These are phyloP conservation scores for Alternaria alternata DNA, from an alignment of 2,329 filamentous ascomycete species.

Conservation along the genomic window DNA sequence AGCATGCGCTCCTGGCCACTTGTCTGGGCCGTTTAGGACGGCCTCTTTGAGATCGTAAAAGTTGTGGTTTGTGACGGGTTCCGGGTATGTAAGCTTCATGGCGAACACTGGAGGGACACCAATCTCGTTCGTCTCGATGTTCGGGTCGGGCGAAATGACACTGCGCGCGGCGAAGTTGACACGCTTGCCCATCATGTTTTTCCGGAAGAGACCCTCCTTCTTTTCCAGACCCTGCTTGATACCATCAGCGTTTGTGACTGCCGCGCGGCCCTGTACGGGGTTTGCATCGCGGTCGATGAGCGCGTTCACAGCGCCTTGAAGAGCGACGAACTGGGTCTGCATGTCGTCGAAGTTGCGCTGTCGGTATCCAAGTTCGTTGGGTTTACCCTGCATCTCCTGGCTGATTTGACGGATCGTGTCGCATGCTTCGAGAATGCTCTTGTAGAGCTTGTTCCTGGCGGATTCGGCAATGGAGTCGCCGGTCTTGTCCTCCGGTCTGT, in stretches of 20 bases:
- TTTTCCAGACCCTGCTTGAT: slow-evolving; percentile 99
- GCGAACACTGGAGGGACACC: slow-evolving; percentile 98
- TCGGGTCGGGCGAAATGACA: slow-evolving; percentile 97
- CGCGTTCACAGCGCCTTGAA: slow-evolving; percentile 92
- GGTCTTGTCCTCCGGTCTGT: slow-evolving; percentile 83
- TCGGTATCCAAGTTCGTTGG: slow-evolving; percentile 51
- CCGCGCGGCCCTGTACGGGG: slow-evolving; percentile 78
- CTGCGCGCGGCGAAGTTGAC: slow-evolving; percentile 97
- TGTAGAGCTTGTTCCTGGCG: slow-evolving; percentile 87
- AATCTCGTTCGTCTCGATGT: slow-evolving; percentile 98
- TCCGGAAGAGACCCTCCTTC: slow-evolving; percentile 97
- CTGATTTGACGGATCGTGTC: slow-evolving; percentile 77
- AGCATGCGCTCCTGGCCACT: slow-evolving; percentile 92
- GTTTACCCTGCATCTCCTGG: slow-evolving; percentile 67
- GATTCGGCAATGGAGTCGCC: slow-evolving; percentile 86
- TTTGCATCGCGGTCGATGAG: slow-evolving; percentile 90
- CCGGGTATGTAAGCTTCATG: slow-evolving; percentile 92
- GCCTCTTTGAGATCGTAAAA: slow-evolving; percentile 95
- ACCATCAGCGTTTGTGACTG: slow-evolving; percentile 83
- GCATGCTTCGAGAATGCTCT: slow-evolving; percentile 79
- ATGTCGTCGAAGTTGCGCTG: slow-evolving; percentile 76
- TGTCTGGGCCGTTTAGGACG: slow-evolving; percentile 91
- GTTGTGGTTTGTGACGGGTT: slow-evolving; percentile 97
- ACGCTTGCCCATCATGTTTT: slow-evolving; percentile 99
- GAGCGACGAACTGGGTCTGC: slow-evolving; percentile 79